Percentiles rank a stretch among this genome's conserved stretches.
These are phyloP conservation scores for Schwanniomyces sp. DNA, from an alignment of 805 yeast species.

Conservation along the genomic window DNA sequence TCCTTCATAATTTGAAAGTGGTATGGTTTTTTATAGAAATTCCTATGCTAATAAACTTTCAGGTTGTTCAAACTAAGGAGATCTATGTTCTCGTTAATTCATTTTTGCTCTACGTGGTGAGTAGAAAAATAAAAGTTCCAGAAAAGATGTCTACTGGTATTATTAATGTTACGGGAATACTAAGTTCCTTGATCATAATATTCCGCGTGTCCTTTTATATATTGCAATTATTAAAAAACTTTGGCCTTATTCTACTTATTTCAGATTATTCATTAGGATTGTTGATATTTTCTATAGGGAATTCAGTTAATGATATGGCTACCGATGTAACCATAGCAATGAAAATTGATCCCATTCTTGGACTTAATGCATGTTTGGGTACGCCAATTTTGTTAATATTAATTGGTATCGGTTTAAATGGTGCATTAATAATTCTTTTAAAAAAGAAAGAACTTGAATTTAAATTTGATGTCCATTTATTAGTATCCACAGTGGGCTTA, in stretches of 20 bases:
- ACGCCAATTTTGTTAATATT: slow-evolving; percentile 50
- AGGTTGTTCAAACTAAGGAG: slow-evolving; percentile 12
- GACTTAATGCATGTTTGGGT: slow-evolving; percentile 54
- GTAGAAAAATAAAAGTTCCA: not conserved
- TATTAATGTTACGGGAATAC: slow-evolving; percentile 18
- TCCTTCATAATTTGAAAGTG: not conserved
- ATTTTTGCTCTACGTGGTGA: slow-evolving; percentile 1
- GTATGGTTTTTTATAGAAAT: slow-evolving; percentile 18
- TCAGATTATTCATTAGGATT: slow-evolving; percentile 51
- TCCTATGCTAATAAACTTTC: slow-evolving; percentile 16
- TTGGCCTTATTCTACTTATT: slow-evolving; percentile 43
- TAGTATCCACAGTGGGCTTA: slow-evolving; percentile 24
- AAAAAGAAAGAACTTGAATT: slow-evolving; percentile 11
- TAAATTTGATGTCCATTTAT: slow-evolving; percentile 20
- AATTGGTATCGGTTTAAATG: slow-evolving; percentile 52
- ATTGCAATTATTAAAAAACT: slow-evolving; percentile 37
- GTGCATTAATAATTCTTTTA: slow-evolving; percentile 16
- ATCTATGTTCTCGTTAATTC: slow-evolving; percentile 7
- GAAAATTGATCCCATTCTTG: slow-evolving; percentile 35
- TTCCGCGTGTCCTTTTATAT: slow-evolving; percentile 24
- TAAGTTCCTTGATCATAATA: slow-evolving; percentile 23
- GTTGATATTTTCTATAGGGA: slow-evolving; percentile 48
- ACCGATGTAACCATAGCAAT: slow-evolving; percentile 49
- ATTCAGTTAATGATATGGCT: slow-evolving; percentile 52
- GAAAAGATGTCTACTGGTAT: slow-evolving; percentile 1